Evolutionary conservation across 2,329 filamentous ascomycete genomes (phyloP).

Genomic region (Beauveria brongniartii): DNA sequence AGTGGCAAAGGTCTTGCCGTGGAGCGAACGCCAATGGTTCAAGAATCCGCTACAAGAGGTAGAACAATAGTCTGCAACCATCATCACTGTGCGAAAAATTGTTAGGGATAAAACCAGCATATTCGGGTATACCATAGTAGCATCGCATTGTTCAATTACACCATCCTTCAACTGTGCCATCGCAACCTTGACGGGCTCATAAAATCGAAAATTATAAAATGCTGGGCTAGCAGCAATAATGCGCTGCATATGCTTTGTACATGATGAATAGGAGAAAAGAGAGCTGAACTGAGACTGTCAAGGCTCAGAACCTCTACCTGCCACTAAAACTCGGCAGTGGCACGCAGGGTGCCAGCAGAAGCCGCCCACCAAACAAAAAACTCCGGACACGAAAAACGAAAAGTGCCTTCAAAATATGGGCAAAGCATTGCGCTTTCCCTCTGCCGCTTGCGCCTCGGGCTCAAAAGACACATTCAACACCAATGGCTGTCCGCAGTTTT

Average conservation of each 20-base stretch:
- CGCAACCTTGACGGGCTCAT: background rate
- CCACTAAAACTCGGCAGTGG: background rate
- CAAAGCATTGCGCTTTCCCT: background rate
- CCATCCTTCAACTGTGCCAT: constrained; percentile 1
- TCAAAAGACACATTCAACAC: background rate
- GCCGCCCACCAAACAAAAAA: constrained; percentile 10
- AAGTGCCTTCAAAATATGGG: background rate
- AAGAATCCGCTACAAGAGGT: constrained; percentile 33
- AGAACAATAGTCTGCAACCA: constrained; percentile 11
- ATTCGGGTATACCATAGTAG: background rate
- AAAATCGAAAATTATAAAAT: constrained; percentile 17
- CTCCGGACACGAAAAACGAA: constrained; percentile 8
- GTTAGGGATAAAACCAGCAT: background rate
- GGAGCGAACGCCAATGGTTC: constrained; percentile 43
- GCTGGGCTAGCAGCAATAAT: constrained; percentile 13
- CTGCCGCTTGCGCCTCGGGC: background rate
- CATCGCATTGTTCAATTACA: constrained; percentile 12
- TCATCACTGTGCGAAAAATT: constrained; percentile 14
- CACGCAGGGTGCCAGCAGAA: background rate
- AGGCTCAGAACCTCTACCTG: background rate
- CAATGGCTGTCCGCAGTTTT: background rate
- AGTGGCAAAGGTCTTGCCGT: constrained; percentile 52
- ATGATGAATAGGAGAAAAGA: constrained; percentile 17
- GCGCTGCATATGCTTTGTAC: constrained; percentile 28
- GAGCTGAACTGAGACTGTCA: constrained; percentile 11